Evolutionary conservation across 306 rosid genomes (phyloP).

Genomic region (Vigna hirtella): DNA sequence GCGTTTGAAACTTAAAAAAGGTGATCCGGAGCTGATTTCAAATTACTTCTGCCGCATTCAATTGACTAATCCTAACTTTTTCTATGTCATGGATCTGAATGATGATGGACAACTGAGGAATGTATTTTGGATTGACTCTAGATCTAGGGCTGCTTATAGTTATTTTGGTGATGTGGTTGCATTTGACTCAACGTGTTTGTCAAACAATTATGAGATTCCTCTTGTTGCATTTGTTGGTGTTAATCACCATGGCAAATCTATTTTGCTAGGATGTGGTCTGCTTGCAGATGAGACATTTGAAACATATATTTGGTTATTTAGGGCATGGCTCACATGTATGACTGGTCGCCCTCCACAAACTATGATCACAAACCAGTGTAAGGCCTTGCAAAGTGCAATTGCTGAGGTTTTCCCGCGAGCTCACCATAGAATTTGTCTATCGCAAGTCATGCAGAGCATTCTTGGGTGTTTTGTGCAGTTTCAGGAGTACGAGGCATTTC

Average conservation of each 20-base stretch:
- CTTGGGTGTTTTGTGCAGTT: conserved; percentile 64
- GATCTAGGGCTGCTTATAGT: conserved; percentile 83
- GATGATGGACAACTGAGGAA: conserved; percentile 88
- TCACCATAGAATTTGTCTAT: conserved; percentile 72
- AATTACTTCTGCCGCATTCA: conserved; percentile 72
- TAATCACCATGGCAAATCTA: conserved; percentile 84
- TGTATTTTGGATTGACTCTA: conserved; percentile 90
- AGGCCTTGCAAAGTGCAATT: conserved; percentile 74
- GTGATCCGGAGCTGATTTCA: conserved; percentile 71
- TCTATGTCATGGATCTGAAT: conserved; percentile 84
- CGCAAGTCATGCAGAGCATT: conserved; percentile 73
- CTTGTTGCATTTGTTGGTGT: conserved; percentile 83
- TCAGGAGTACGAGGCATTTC: conserved; percentile 75
- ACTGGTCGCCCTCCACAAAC: conserved; percentile 96
- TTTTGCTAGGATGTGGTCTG: conserved; percentile 86
- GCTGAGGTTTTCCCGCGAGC: conserved; percentile 95
- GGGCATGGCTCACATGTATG: conserved; percentile 97
- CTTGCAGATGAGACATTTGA: conserved; percentile 85
- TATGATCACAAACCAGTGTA: conserved; percentile 73
- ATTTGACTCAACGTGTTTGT: conserved; percentile 81
- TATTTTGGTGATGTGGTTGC: conserved; percentile 84
- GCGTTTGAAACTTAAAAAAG: conserved; percentile 70
- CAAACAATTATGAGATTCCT: conserved; percentile 78
- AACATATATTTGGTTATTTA: conserved; percentile 85
- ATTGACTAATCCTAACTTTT: conserved; percentile 76